phyloP scores from a whole-genome alignment of 2,329 filamentous ascomycete genomes.

The Pseudogymnoascus verrucosus region DNA sequence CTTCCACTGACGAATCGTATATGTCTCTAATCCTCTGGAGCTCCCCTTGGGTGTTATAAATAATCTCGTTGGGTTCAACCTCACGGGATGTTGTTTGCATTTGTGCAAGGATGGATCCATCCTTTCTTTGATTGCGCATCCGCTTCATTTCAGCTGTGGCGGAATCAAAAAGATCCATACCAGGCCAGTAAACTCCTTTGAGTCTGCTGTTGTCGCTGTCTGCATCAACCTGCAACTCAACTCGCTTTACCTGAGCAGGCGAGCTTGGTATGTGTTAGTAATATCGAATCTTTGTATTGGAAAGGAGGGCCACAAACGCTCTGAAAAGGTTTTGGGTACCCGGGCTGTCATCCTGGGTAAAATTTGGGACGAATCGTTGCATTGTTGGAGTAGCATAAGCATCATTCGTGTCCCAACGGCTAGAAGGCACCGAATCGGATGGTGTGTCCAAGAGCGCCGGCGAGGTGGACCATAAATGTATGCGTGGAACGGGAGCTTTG shows the following conservation, averaged over 20 bases:
- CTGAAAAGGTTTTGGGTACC: background rate
- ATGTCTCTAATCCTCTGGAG: slow-evolving; percentile 48
- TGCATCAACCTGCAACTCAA: slow-evolving; percentile 1
- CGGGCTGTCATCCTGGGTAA: slow-evolving; percentile 14
- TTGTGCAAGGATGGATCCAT: slow-evolving; percentile 58
- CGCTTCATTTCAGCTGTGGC: slow-evolving; percentile 65
- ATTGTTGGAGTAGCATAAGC: slow-evolving; percentile 25
- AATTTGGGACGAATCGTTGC: slow-evolving; percentile 21
- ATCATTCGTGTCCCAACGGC: slow-evolving; percentile 16
- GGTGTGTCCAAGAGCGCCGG: slow-evolving; percentile 9
- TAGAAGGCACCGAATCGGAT: slow-evolving; percentile 4
- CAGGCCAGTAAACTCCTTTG: slow-evolving; percentile 67
- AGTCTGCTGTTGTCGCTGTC: slow-evolving; percentile 29
- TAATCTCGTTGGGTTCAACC: slow-evolving; percentile 56
- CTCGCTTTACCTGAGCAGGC: background rate
- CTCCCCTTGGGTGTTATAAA: slow-evolving; percentile 48
- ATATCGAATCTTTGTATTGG: background rate
- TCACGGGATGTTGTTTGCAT: slow-evolving; percentile 57
- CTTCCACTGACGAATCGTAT: slow-evolving; percentile 49
- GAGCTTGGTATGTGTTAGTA: background rate
- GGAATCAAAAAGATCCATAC: slow-evolving; percentile 76
- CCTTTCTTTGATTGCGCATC: slow-evolving; percentile 72
- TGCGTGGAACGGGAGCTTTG: slow-evolving; percentile 25
- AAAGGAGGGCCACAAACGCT: background rate
- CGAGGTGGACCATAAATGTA: slow-evolving; percentile 23